Evolutionary conservation across 352 stramenopile genomes (phyloP), one percentile per base, ranked within the genome.

Genomic region (Pythium aquatile): DNA sequence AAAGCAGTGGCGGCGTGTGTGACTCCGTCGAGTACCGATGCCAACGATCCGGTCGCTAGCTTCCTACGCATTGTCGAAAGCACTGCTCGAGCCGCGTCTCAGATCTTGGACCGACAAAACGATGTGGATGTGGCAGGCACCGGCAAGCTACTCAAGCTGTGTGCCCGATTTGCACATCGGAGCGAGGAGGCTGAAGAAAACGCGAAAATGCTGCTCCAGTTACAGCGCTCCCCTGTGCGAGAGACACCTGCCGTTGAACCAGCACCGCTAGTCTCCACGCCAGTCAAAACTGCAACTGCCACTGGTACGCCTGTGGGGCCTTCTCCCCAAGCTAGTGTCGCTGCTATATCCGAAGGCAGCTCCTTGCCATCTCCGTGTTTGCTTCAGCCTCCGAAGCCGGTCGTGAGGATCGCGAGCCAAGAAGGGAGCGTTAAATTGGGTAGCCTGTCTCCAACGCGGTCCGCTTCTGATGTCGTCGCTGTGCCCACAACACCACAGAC

Each of bases 111-210:
- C 1, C 56, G 29, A 10, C n/a, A 56, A 6, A 46, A 39, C 9
- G n/a, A 29, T 4, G 30, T 16, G 0, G 61, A 68, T 17, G 20
- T 20, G 11, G n/a, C 26, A 17, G 26, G 29, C 24, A 5, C 28
- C 17, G 58, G 59, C 9, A 48, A 48, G 17, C 37, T 72, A 7
- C 30, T 72, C 1, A 56, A 48, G 30, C n/a, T 55, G 14, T 62
- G 59, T 39, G 17, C 9, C 8, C 53, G 30, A 11, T 16, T 64
- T 2, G 48, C 55, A 5, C 59, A 26, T 32, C 59, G 55, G 35
- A 72, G 65, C 35, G 54, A 63, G 9, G 65, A 72, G 6, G 68
- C 53, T 1, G 28, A 72, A 61, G 58, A 64, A 16, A 72, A 72
- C 26, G 65, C 65, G 6, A 48, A 32, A 7, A 42, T 53, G 58